Evolutionary conservation across 179 eudicot species (phyloP), one percentile per base, ranked within the genome.

Genomic region (Silene vulgaris): DNA sequence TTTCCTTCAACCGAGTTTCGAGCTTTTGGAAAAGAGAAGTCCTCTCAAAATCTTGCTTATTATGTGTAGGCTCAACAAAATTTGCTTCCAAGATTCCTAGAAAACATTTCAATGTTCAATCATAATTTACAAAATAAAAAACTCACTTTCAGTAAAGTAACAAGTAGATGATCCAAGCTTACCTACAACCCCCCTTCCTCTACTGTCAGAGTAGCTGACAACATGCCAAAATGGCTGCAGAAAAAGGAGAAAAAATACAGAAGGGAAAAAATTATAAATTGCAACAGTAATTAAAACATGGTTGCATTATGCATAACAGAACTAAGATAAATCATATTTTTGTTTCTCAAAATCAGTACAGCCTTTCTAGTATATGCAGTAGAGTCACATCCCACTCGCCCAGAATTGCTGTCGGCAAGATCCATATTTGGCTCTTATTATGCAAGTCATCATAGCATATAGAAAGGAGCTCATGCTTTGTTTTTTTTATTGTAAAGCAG

Each of bases 171-270:
- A 28, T n/a, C 60, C 45, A 4, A 63, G 20, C 86, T 87, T 82
- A 91, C 98, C 97, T 29, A 93, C 95, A 77, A 93, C 98, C 19
- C 98, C 98, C 80, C 96, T 88, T 80, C 97, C 92, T 90, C 96
- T 91, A 72, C 85, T 87, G 77, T 82, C 80, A 26, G 77, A 48
- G 76, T 77, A 87, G 84, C 84, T 87, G 43, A 91, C 88, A 78
- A 90, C 92, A 20, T 82, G 91, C 91, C 93, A 90, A 82, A 91
- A 93, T 66, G 98, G 97, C 97, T 93, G 97, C 86, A 89, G 64
- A 63, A 73, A 14, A 69, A 70, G 67, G 57, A 30, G 48, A 67
- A 67, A 71, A 29, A 14, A 66, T 63, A 52, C 17, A 61, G 37
- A 68, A 50, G 71, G 40, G 52, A 20, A 63, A 16, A 40, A 21